Percentiles rank a stretch among this genome's conserved stretches.
Evolutionary conservation across 2,329 filamentous ascomycete species (phyloP).

Genomic region (Thermoascus crustaceus): DNA sequence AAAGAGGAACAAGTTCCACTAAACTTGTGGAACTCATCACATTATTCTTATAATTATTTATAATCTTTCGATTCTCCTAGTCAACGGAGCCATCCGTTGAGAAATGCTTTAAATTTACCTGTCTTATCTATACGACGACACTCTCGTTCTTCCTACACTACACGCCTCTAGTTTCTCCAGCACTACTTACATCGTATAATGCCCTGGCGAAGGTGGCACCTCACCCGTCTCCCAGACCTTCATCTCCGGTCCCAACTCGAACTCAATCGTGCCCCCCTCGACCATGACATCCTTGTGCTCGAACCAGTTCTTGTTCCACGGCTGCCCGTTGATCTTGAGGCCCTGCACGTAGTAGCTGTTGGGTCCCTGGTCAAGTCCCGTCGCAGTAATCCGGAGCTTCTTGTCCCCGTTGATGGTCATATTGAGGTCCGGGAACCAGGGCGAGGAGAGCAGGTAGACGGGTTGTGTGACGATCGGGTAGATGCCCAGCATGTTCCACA

Average conservation of each 20-base stretch:
- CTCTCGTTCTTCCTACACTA: too few species aligned
- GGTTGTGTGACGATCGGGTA: slow-evolving; percentile 43
- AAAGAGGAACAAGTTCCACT: not conserved
- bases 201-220: slow-evolving; percentile 44
- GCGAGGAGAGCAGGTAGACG: slow-evolving; percentile 39
- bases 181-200: slow-evolving; percentile 15
- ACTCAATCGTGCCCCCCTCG: slow-evolving; percentile 42
- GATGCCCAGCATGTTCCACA: slow-evolving; percentile 44
- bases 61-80: too few species aligned
- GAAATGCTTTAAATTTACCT: too few species aligned
- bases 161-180: too few species aligned
- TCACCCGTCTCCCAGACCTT: slow-evolving; percentile 42
- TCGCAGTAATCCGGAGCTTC: slow-evolving; percentile 41
- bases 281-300: slow-evolving; percentile 41
- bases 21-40: too few species aligned
- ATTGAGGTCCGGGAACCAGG: slow-evolving; percentile 36
- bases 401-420: slow-evolving; percentile 24
- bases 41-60: too few species aligned
- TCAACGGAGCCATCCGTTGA: too few species aligned
- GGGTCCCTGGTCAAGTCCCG: slow-evolving; percentile 37
- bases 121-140: too few species aligned
- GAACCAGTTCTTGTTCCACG: slow-evolving; percentile 49
- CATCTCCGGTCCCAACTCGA: slow-evolving; percentile 32
- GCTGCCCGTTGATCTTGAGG: slow-evolving; percentile 45
- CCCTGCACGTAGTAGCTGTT: slow-evolving; percentile 49